Conservation (phyloP, 768 basidiomycete species). For the Tylopilus vinaceipallidus region DNA sequence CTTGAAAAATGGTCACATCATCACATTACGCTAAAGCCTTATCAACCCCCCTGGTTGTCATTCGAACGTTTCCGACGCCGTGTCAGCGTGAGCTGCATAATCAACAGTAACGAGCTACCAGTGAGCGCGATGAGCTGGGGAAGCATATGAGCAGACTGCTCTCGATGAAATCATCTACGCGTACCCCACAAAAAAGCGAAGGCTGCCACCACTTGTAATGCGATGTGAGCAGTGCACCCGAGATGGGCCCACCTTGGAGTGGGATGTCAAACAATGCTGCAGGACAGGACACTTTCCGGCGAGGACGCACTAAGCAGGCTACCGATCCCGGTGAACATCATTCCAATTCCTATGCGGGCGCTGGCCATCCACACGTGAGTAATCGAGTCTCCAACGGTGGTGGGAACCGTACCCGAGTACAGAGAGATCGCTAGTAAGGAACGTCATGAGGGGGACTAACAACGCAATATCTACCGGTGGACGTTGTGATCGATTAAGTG, state of each 20-base stretch:
- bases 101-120: background rate
- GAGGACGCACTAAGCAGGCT: conserved; percentile 21
- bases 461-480: conserved; percentile 32
- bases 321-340: conserved; percentile 13
- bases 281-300: background rate
- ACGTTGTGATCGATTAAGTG: background rate
- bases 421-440: conserved; percentile 28
- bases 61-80: background rate
- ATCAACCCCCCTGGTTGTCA: background rate
- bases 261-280: background rate
- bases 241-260: conserved; percentile 48
- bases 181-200: conserved; percentile 48
- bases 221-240: conserved; percentile 51
- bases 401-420: conserved; percentile 43
- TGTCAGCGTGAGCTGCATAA: conserved; percentile 10
- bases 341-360: background rate
- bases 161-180: background rate
- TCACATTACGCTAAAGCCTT: too few species aligned
- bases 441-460: conserved; percentile 35
- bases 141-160: background rate
- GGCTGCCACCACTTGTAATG: conserved; percentile 57
- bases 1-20: too few species aligned
- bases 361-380: background rate
- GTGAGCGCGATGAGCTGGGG: conserved; percentile 9
- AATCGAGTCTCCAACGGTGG: too few species aligned